phyloP scores from a whole-genome alignment of 805 yeast genomes.

The Pichia nakasei region DNA sequence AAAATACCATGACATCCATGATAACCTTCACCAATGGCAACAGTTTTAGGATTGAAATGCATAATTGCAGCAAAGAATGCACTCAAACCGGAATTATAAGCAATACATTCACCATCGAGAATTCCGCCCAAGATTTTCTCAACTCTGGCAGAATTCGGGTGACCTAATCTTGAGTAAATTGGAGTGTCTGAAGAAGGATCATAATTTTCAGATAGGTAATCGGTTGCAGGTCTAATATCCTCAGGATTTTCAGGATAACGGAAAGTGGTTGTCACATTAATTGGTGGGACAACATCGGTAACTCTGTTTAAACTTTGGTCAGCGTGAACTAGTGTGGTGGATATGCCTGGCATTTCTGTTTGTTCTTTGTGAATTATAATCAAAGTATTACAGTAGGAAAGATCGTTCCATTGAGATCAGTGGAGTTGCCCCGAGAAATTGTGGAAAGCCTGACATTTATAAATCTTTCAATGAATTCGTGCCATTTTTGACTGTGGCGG shows the following conservation, averaged over 20 bases:
- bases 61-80: conserved; percentile 74
- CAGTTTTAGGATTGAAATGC: conserved; percentile 56
- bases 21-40: conserved; percentile 74
- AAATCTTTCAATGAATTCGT: too few relatives aligned
- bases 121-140: conserved; percentile 57
- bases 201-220: conserved; percentile 8
- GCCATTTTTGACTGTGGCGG: too few relatives aligned
- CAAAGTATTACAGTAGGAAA: too few relatives aligned
- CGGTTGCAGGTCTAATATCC: conserved; percentile 40
- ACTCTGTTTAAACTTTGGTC: conserved; percentile 55
- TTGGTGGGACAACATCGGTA: conserved; percentile 67
- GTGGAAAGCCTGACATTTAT: too few relatives aligned
- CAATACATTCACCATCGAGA: conserved; percentile 55
- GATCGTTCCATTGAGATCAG: too few relatives aligned
- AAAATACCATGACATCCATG: conserved; percentile 78
- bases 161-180: conserved; percentile 65
- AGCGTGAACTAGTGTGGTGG: conserved; percentile 59
- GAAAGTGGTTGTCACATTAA: conserved; percentile 74
- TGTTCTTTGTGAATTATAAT: too few relatives aligned
- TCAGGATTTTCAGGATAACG: conserved; percentile 55
- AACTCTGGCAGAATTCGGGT: conserved; percentile 60
- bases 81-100: conserved; percentile 70
- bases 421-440: too few relatives aligned
- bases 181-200: conserved; percentile 23
- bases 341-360: conserved; percentile 35